phyloP scores from a whole-genome alignment of 176 grass and related monocot species.

The Bothriochloa decipiens region DNA sequence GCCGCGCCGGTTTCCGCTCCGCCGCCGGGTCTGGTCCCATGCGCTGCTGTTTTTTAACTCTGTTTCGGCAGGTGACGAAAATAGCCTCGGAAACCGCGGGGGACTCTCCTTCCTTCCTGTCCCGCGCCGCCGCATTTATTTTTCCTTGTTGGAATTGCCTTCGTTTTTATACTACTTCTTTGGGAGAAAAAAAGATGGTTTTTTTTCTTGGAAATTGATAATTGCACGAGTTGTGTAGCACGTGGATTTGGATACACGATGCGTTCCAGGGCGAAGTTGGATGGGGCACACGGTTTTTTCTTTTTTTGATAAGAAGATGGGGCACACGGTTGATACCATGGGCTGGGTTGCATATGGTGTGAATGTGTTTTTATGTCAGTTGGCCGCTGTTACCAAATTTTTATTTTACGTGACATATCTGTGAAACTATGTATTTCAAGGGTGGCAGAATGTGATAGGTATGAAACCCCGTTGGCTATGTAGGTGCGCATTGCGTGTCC shows the following conservation, averaged over 20 bases:
- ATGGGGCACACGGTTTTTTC: too few relatives aligned
- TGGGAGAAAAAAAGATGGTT: not conserved
- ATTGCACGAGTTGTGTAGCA: too few relatives aligned
- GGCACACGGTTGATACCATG: too few relatives aligned
- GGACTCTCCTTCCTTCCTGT: not conserved
- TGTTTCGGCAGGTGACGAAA: slow-evolving; percentile 26
- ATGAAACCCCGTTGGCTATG: too few relatives aligned
- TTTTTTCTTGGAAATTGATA: too few relatives aligned
- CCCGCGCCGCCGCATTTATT: not conserved
- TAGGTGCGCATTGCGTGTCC: too few relatives aligned
- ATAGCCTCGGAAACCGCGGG: slow-evolving; percentile 31
- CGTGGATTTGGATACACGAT: too few relatives aligned
- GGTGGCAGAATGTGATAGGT: not conserved
- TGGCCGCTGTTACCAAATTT: not conserved
- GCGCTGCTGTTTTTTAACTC: not conserved
- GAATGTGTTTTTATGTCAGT: not conserved
- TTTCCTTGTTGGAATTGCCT: not conserved
- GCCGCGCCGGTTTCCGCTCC: not conserved
- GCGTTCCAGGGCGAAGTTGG: not conserved
- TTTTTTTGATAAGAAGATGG: too few relatives aligned
- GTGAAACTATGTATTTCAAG: not conserved
- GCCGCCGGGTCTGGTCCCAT: slow-evolving; percentile 19
- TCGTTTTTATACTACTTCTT: not conserved
- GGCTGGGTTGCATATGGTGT: too few relatives aligned
- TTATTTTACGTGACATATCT: not conserved